Conservation (phyloP, 116 monocot genomes). For the Cymodocea nodosa region DNA sequence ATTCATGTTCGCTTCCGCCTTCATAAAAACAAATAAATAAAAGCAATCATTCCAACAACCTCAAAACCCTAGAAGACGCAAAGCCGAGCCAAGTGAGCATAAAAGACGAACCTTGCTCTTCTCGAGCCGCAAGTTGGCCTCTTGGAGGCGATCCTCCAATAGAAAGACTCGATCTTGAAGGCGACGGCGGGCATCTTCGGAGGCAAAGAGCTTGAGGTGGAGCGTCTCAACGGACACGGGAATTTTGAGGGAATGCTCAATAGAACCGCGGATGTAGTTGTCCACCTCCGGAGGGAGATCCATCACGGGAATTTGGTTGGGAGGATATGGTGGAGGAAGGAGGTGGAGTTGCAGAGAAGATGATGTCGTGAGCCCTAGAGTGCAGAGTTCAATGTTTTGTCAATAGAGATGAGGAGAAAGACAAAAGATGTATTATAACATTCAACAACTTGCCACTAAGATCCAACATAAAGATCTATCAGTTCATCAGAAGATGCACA, state of each 20-base stretch:
- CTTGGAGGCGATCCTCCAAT: conserved; percentile 40
- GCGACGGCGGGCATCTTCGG: conserved; percentile 52
- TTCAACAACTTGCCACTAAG: no score
- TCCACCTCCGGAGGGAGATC: conserved; percentile 40
- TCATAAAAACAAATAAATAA: neutral
- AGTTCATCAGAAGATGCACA: no score
- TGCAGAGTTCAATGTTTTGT: no score
- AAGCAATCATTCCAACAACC: neutral
- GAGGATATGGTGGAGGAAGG: neutral
- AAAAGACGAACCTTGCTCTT: conserved; percentile 22
- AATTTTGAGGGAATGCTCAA: conserved; percentile 47
- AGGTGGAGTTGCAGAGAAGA: no score
- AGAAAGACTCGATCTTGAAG: conserved; percentile 62
- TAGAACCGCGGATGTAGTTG: conserved; percentile 54
- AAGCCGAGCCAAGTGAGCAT: neutral
- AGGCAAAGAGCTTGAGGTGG: conserved; percentile 50
- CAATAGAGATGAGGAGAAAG: no score
- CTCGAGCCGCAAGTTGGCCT: conserved; percentile 30
- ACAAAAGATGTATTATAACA: no score
- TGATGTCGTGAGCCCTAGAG: no score
- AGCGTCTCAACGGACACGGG: conserved; percentile 38
- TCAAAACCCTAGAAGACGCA: neutral
- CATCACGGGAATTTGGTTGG: conserved; percentile 14
- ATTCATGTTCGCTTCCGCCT: conserved; percentile 77
- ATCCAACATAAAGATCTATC: no score